Evolutionary conservation across 257 asterid species (phyloP).

Genomic region (Nemophila menziesii): DNA sequence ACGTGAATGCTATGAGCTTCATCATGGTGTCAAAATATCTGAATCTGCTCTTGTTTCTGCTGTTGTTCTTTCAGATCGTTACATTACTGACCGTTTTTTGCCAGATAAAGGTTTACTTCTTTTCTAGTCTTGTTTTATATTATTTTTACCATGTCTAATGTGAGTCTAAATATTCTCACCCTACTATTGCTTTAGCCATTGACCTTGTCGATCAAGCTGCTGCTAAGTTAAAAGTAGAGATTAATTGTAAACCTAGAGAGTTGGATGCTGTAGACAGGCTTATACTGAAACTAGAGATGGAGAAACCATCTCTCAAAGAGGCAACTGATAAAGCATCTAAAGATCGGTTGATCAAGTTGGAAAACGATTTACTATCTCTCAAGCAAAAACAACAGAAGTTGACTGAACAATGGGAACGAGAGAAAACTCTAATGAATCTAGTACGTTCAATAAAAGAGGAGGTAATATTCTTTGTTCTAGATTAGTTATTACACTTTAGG

Average conservation of each 20-base stretch:
- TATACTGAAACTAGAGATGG: constrained; percentile 89
- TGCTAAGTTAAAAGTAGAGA: constrained; percentile 94
- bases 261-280: constrained; percentile 84
- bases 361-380: constrained; percentile 61
- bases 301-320: constrained; percentile 75
- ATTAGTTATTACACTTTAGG: constrained; percentile 6
- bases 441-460: constrained; percentile 87
- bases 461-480: constrained; percentile 26
- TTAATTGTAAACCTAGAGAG: constrained; percentile 89
- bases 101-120: constrained; percentile 74
- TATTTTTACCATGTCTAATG: neutral
- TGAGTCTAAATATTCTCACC: neutral
- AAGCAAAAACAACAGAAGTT: constrained; percentile 73
- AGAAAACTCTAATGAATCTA: constrained; percentile 73
- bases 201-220: constrained; percentile 97
- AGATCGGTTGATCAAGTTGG: constrained; percentile 77
- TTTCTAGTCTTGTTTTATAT: neutral
- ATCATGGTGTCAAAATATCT: constrained; percentile 91
- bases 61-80: constrained; percentile 83
- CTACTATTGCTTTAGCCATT: constrained; percentile 51
- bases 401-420: constrained; percentile 92
- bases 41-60: constrained; percentile 91
- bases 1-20: constrained; percentile 90
- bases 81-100: constrained; percentile 81
- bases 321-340: constrained; percentile 84